A percentile compares a stretch with the other conserved stretches of the same genome.
Evolutionary conservation across 2,329 filamentous ascomycete species (phyloP).

Genomic region (Meredithiella fracta): DNA sequence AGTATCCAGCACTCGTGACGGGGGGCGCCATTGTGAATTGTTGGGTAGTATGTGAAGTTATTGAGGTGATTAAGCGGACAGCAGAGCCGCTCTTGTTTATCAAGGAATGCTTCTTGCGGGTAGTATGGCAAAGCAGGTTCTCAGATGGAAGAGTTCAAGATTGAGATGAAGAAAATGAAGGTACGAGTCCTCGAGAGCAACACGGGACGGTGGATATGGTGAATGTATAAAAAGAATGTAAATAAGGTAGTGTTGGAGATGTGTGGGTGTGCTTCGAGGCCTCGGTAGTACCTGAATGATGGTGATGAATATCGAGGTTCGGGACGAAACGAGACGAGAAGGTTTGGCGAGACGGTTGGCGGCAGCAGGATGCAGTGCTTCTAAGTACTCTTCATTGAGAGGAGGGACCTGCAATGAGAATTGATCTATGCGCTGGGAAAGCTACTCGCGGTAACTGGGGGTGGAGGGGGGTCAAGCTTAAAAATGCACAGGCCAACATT

Average conservation of each 20-base stretch:
- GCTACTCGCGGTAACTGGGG: neutral
- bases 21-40: conserved; percentile 7
- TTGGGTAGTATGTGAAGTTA: neutral
- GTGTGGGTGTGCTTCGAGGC: neutral
- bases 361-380: conserved; percentile 14
- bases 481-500: conserved; percentile 13
- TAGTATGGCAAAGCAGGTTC: neutral
- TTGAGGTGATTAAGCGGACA: neutral
- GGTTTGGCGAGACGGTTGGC: conserved; percentile 13
- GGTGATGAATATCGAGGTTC: conserved; percentile 10
- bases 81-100: neutral
- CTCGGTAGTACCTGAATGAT: conserved; percentile 4
- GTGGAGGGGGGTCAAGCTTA: conserved; percentile 10
- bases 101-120: too few relatives aligned
- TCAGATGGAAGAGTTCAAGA: neutral
- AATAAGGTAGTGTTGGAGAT: neutral
- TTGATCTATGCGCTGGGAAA: neutral
- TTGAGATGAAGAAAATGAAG: neutral
- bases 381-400: conserved; percentile 12
- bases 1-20: conserved; percentile 5
- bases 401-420: neutral
- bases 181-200: neutral
- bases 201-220: neutral
- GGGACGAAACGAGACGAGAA: conserved; percentile 13
- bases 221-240: neutral